Evolutionary conservation across 176 grass and related monocot genomes (phyloP).

Genomic region (Stipa capillata): DNA sequence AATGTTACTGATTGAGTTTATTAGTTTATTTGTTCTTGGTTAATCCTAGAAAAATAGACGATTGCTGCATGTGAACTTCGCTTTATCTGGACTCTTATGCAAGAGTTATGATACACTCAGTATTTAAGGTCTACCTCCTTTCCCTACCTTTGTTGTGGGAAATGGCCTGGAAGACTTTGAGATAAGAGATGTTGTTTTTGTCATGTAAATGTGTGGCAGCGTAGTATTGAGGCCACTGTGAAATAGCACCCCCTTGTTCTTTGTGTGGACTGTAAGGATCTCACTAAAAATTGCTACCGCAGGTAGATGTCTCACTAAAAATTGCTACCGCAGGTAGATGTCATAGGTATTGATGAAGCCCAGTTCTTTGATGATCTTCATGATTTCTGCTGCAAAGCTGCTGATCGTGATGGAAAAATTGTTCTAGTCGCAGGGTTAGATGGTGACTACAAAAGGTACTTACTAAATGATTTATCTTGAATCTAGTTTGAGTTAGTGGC

Average conservation of each 20-base stretch:
- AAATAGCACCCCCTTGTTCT: neutral
- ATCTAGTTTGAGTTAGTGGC: neutral
- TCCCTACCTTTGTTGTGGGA: neutral
- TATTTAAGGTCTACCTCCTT: neutral
- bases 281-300: conserved; percentile 20
- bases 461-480: neutral
- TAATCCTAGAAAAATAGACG: neutral
- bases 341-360: conserved; percentile 96
- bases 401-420: conserved; percentile 79
- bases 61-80: neutral
- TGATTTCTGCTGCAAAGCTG: conserved; percentile 82
- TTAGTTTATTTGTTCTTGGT: neutral
- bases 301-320: no score
- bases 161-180: neutral
- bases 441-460: conserved; percentile 90
- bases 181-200: neutral
- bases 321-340: conserved; percentile 53
- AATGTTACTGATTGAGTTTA: neutral
- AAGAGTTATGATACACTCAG: neutral
- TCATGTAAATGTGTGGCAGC: neutral
- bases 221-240: neutral
- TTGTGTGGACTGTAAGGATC: neutral
- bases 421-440: conserved; percentile 77
- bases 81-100: neutral
- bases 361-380: conserved; percentile 90